Evolutionary conservation across 1,284 basidiomycete genomes (phyloP), one percentile per base, ranked within the genome.

Genomic region (Kalmanozyma brasiliensis): DNA sequence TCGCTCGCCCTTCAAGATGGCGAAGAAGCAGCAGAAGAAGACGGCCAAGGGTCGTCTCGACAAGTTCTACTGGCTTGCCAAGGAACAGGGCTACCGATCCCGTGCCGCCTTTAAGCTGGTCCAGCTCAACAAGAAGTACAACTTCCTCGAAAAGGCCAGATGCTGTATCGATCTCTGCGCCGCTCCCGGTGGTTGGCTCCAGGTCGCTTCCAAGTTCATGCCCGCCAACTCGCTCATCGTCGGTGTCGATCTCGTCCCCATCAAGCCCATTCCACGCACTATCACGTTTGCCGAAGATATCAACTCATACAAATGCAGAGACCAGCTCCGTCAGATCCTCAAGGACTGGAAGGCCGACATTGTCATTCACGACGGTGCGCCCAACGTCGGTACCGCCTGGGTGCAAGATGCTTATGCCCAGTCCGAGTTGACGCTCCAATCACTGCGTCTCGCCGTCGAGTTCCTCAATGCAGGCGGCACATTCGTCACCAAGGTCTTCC

Each of bases 261-360:
- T 99, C 74, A 95, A 91, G 84, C 92, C 95, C 36, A 94, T 99
- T 55, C 95, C 94, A 46, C 89, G 92, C 41, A 92, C 94, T 48
- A 89, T 91, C 44, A 96, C 96, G 0, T 96, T 98, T 80, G 88
- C 92, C 34, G 87, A 94, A 61, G 96, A 99, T 81, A 98, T 99
- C 79, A 98, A 96, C 20, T 97, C 94, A 4, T 85, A 89, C 10
- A 88, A 91, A 62, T 99, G 96, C 84, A 89, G 96, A 55, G 89
- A 91, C 80, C 88, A 91, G 68, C 88, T 99, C 51, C 89, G 92
- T 45, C 85, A 85, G 35, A 93, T 97, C 83, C 85, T 98, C 68
- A 98, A 98, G 83, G 94, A 98, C 83, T 98, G 96, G 95, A 96
- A 94, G 84, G 96, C 96, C n/a, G 96, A 99, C 82, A 88, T 98